Evolutionary conservation across 805 yeast species (phyloP).

Genomic region (Metschnikowia matae): DNA sequence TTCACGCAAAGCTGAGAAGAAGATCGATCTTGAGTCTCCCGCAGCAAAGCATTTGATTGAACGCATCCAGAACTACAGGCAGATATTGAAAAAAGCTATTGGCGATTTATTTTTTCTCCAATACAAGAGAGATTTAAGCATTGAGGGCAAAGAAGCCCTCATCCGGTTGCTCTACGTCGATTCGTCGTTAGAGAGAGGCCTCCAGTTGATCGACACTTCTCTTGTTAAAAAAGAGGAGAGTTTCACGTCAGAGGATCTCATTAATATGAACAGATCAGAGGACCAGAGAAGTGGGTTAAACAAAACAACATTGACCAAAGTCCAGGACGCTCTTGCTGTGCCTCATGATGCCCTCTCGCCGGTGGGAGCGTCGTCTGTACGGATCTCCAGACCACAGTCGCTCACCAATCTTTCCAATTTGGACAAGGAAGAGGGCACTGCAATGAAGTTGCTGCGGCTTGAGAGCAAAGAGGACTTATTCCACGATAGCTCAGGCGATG

Average conservation of each 20-base stretch:
- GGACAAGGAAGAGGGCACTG: conserved; percentile 41
- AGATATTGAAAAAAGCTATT: conserved; percentile 29
- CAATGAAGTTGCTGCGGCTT: conserved; percentile 32
- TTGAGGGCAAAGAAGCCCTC: conserved; percentile 73
- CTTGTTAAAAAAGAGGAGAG: conserved; percentile 20
- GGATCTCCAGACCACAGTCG: conserved; percentile 16
- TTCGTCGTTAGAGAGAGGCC: conserved; percentile 59
- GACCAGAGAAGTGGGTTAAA: conserved; percentile 20
- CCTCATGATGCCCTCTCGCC: conserved; percentile 7
- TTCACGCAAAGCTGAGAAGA: conserved; percentile 28
- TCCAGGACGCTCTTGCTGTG: conserved; percentile 3
- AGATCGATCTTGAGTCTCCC: conserved; percentile 30
- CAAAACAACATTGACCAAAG: conserved; percentile 3
- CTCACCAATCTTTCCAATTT: conserved; percentile 29
- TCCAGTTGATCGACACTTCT: conserved; percentile 38
- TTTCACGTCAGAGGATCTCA: conserved; percentile 11
- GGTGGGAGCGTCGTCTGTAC: conserved; percentile 9
- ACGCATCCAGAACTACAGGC: conserved; percentile 26
- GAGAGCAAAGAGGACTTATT: conserved; percentile 8
- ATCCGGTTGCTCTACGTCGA: conserved; percentile 66
- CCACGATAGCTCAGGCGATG: conserved; percentile 31
- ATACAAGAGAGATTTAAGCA: conserved; percentile 48
- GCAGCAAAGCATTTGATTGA: conserved; percentile 28
- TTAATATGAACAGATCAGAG: conserved; percentile 20
- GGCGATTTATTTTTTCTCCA: conserved; percentile 57